Conservation (phyloP, 2,329 filamentous ascomycete species). For the Knufia petricola region DNA sequence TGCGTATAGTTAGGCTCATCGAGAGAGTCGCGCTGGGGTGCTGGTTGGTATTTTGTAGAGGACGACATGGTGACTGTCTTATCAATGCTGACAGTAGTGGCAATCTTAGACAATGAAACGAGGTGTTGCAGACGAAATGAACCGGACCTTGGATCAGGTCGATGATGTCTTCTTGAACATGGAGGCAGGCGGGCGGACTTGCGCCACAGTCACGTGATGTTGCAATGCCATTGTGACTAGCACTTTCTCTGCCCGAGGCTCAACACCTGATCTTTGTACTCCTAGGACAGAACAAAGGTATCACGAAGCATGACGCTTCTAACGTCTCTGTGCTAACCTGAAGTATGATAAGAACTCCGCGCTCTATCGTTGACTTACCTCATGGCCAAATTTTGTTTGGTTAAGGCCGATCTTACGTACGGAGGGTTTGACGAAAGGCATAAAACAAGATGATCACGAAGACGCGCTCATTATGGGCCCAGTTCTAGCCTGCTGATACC, state of each 20-base stretch:
- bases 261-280: too few relatives aligned
- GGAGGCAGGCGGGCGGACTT: not conserved
- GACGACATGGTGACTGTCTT: constrained; percentile 15
- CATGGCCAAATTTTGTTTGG: too few relatives aligned
- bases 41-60: constrained; percentile 66
- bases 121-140: not conserved
- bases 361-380: too few relatives aligned
- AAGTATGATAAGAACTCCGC: too few relatives aligned
- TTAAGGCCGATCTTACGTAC: too few relatives aligned
- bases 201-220: not conserved
- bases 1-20: constrained; percentile 61
- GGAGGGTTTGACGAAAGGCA: too few relatives aligned
- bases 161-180: not conserved
- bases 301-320: not conserved
- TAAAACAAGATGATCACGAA: too few relatives aligned
- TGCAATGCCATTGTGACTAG: not conserved
- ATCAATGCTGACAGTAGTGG: not conserved
- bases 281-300: not conserved
- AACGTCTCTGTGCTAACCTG: too few relatives aligned
- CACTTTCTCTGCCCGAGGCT: not conserved
- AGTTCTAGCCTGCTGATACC: too few relatives aligned
- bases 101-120: not conserved
- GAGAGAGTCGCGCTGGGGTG: constrained; percentile 78
- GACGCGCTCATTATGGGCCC: too few relatives aligned
- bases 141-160: too few relatives aligned